These are phyloP conservation scores for Pyronema domesticum DNA, from an alignment of 495 filamentous ascomycete species.

Conservation along the genomic window DNA sequence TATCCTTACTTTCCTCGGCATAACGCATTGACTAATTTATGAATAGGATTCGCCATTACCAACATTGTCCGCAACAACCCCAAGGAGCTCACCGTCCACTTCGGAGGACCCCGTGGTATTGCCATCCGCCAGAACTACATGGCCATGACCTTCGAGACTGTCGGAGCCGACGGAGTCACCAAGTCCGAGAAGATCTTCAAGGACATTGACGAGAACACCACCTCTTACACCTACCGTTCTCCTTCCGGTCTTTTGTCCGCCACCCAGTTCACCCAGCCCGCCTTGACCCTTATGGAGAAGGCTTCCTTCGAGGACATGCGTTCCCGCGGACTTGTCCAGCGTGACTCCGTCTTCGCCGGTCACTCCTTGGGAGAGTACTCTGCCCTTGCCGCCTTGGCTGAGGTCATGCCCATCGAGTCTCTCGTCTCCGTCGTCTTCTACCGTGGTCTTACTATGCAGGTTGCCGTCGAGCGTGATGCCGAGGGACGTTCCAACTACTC, in stretches of 20 bases:
- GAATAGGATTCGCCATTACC: conserved; percentile 71
- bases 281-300: conserved; percentile 97
- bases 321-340: conserved; percentile 83
- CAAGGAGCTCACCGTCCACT: conserved; percentile 96
- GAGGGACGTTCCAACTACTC: conserved; percentile 87
- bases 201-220: conserved; percentile 75
- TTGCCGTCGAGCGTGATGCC: conserved; percentile 91
- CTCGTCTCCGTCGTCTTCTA: conserved; percentile 98
- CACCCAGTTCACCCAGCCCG: conserved; percentile 96
- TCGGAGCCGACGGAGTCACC: conserved; percentile 71
- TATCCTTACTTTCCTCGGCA: conserved; percentile 2
- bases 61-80: conserved; percentile 99
- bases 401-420: conserved; percentile 98
- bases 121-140: conserved; percentile 98
- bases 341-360: conserved; percentile 90
- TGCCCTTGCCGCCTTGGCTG: conserved; percentile 83
- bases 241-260: conserved; percentile 90
- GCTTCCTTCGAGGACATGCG: conserved; percentile 98
- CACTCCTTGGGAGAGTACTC: conserved; percentile 98
- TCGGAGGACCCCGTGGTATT: conserved; percentile 90
- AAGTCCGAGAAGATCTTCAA: conserved; percentile 99
- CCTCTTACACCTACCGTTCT: conserved; percentile 91
- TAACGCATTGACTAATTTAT: background rate
- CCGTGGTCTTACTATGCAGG: conserved; percentile 96
- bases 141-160: conserved; percentile 98